Evolutionary conservation across 2,329 filamentous ascomycete species (phyloP), one percentile per base, ranked within the genome.

Genomic region (Fusarium succisae): DNA sequence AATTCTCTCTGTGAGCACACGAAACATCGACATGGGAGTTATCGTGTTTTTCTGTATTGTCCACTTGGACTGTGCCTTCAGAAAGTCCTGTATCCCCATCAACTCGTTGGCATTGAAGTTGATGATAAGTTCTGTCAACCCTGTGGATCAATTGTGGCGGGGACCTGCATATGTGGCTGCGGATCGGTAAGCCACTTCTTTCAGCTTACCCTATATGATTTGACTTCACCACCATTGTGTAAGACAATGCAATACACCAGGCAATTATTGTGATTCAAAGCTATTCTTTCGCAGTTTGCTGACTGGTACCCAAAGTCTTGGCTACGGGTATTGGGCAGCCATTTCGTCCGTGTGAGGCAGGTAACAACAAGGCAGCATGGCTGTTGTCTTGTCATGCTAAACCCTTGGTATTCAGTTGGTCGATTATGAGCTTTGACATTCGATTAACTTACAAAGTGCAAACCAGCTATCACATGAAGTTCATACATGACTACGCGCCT

Each of bases 111-210:
- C 58, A 71, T 68, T 70, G 70, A 73, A 72, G 74, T 78, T 70
- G 69, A 63, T 57, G 73, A 78, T 77, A 56, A 76, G 76, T 78
- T 78, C 77, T 78, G 62, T 54, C 54, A 51, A 39, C n/a, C 35
- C 38, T 64, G 77, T 78, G 77, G 77, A 70, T 63, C 62, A 64
- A 39, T 44, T 73, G 76, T 78, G 76, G 76, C 73, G 63, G 51
- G 35, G 35, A 60, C 57, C 51, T 70, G 69, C 57, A 68, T 55
- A 35, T 55, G 51, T 73, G 76, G 71, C 71, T 63, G 43, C 28
- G 50, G 24, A n/a, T 13, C 9, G 10, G 39, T 30, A 55, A 76
- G 74, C 76, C 76, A 74, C 70, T 65, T 30, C 26, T 6, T n/a
- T 8, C 3, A 20, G 18, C 24, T 15, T 73, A 66, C 66, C 69